Conservation (phyloP, 2,329 filamentous ascomycete species). For the Xylaria sp. region DNA sequence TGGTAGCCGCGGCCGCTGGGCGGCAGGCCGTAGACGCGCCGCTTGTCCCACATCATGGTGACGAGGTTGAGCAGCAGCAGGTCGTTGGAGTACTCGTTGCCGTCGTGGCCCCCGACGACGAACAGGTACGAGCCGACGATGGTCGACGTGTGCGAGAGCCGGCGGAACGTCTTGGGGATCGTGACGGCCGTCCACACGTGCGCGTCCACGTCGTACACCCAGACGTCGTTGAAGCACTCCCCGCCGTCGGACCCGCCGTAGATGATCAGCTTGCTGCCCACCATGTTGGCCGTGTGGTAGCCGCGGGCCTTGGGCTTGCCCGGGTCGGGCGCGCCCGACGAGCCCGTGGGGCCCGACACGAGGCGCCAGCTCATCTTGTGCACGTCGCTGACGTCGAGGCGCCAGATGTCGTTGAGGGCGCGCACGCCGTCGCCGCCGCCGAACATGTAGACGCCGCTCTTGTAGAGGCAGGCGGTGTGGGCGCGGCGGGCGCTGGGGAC, state of each 20-base stretch:
- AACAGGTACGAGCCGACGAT: conserved; percentile 72
- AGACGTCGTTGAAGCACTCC: conserved; percentile 73
- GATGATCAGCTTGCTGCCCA: conserved; percentile 71
- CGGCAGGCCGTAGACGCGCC: conserved; percentile 64
- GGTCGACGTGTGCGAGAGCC: conserved; percentile 69
- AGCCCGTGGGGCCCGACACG: conserved; percentile 50
- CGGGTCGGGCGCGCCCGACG: conserved; percentile 15
- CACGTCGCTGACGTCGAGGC: conserved; percentile 68
- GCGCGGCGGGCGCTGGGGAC: conserved; percentile 64
- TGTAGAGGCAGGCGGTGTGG: conserved; percentile 72
- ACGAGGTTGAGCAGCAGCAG: conserved; percentile 70
- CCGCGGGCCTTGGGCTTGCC: conserved; percentile 65
- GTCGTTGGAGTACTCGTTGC: conserved; percentile 70
- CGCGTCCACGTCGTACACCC: conserved; percentile 71
- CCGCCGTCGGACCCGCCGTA: conserved; percentile 71
- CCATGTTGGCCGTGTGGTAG: conserved; percentile 75
- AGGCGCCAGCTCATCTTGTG: conserved; percentile 71
- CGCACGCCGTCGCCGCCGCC: conserved; percentile 71
- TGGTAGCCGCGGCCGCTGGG: conserved; percentile 69
- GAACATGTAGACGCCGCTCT: conserved; percentile 73
- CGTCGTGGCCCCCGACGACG: conserved; percentile 71
- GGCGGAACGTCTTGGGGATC: conserved; percentile 63
- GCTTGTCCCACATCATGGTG: conserved; percentile 73
- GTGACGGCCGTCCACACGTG: conserved; percentile 61
- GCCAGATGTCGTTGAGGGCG: conserved; percentile 72